Evolutionary conservation across 1,284 basidiomycete species (phyloP).

Genomic region (Puccinia coronata): DNA sequence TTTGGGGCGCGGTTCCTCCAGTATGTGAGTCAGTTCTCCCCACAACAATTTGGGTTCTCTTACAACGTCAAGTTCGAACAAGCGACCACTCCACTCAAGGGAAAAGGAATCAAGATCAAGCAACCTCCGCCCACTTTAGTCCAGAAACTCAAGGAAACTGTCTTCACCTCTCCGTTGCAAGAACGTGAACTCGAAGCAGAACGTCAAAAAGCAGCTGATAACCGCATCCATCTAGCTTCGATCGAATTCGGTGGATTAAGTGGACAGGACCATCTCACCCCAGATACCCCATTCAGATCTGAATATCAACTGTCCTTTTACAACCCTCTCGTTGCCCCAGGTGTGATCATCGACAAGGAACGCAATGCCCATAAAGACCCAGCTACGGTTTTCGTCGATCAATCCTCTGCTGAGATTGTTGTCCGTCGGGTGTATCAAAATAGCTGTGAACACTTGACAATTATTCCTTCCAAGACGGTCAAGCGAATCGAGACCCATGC

Average conservation of each 20-base stretch:
- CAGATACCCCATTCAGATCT: slow-evolving; percentile 13
- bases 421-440: background rate
- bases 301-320: slow-evolving; percentile 23
- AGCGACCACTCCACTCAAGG: background rate
- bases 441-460: background rate
- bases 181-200: background rate
- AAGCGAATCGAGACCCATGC: slow-evolving; percentile 18
- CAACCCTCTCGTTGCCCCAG: background rate
- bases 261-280: background rate
- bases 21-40: background rate
- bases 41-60: slow-evolving; percentile 16
- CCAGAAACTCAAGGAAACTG: slow-evolving; percentile 9
- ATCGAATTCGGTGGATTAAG: slow-evolving; percentile 18
- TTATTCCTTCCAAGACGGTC: slow-evolving; percentile 19
- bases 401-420: slow-evolving; percentile 11
- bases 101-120: slow-evolving; percentile 1
- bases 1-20: slow-evolving; percentile 35
- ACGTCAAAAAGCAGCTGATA: background rate
- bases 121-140: background rate
- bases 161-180: slow-evolving; percentile 5
- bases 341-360: background rate
- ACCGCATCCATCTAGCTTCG: slow-evolving; percentile 9
- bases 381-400: slow-evolving; percentile 8
- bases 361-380: background rate
- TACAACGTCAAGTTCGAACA: slow-evolving; percentile 11